Evolutionary conservation across 768 basidiomycete species (phyloP).

Genomic region (Cystofilobasidium macerans): DNA sequence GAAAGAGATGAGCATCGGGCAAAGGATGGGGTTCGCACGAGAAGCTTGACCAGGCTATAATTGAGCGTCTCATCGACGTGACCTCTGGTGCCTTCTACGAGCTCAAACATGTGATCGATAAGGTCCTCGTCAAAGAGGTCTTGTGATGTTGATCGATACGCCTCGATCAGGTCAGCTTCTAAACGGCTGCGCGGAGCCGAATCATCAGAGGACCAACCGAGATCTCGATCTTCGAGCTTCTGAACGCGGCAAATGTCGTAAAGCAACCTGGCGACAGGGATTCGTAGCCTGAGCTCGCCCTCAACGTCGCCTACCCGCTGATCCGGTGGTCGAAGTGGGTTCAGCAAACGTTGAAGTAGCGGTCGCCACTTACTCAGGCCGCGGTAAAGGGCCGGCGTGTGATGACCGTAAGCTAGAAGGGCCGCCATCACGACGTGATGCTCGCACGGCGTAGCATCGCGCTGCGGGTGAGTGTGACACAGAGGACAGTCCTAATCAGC

Average conservation of each 20-base stretch:
- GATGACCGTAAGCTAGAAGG: slow-evolving; percentile 63
- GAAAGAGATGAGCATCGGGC: neutral
- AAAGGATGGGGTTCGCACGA: slow-evolving; percentile 47
- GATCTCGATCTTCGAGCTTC: slow-evolving; percentile 61
- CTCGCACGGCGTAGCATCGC: slow-evolving; percentile 77
- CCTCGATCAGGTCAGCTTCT: too few species aligned
- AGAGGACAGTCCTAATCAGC: neutral
- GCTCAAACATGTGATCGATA: slow-evolving; percentile 78
- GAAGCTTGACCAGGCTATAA: slow-evolving; percentile 85
- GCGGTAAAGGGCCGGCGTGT: slow-evolving; percentile 58
- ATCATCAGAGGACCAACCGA: slow-evolving; percentile 50
- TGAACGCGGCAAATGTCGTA: slow-evolving; percentile 92
- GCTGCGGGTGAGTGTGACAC: slow-evolving; percentile 15
- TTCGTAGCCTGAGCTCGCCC: slow-evolving; percentile 60
- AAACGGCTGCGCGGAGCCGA: neutral
- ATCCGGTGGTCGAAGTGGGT: slow-evolving; percentile 53
- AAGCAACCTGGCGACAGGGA: slow-evolving; percentile 59
- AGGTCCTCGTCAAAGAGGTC: slow-evolving; percentile 71
- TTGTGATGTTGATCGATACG: slow-evolving; percentile 33
- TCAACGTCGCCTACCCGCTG: slow-evolving; percentile 46
- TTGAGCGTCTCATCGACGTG: slow-evolving; percentile 87
- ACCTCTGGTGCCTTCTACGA: slow-evolving; percentile 82
- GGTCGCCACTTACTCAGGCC: slow-evolving; percentile 73
- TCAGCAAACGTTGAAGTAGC: slow-evolving; percentile 70
- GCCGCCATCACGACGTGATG: slow-evolving; percentile 69